A percentile compares a stretch with the other conserved stretches of the same genome.
phyloP scores from a whole-genome alignment of 768 basidiomycete genomes.

The Agaricus sinodeliciosus region DNA sequence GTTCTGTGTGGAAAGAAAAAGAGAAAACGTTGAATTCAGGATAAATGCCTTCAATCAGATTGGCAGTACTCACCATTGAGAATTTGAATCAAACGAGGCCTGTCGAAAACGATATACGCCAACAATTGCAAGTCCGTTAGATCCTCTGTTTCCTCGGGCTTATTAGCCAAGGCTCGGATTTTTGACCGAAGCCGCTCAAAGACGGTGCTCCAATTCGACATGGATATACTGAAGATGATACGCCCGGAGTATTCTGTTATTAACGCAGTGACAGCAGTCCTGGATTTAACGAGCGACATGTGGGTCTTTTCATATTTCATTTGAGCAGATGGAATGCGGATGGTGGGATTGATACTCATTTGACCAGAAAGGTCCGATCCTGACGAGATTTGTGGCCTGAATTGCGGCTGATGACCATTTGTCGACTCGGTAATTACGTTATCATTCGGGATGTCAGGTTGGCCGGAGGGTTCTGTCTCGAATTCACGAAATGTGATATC shows the following conservation, averaged over 20 bases:
- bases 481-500: slow-evolving; percentile 68
- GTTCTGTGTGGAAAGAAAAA: slow-evolving; percentile 35
- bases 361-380: slow-evolving; percentile 30
- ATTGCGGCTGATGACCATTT: slow-evolving; percentile 12
- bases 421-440: neutral
- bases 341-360: slow-evolving; percentile 31
- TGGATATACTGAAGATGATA: slow-evolving; percentile 81
- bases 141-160: slow-evolving; percentile 43
- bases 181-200: slow-evolving; percentile 62
- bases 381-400: slow-evolving; percentile 39
- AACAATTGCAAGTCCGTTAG: slow-evolving; percentile 72
- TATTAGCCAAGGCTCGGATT: slow-evolving; percentile 56
- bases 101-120: slow-evolving; percentile 70
- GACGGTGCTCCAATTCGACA: slow-evolving; percentile 81
- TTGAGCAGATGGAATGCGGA: slow-evolving; percentile 32
- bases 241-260: slow-evolving; percentile 70
- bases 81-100: slow-evolving; percentile 58
- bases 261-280: slow-evolving; percentile 48
- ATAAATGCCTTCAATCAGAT: slow-evolving; percentile 1
- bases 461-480: slow-evolving; percentile 41
- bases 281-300: slow-evolving; percentile 49
- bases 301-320: slow-evolving; percentile 56
- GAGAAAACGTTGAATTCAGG: neutral
- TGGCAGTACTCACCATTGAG: slow-evolving; percentile 48
- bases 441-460: slow-evolving; percentile 16